phyloP scores from a whole-genome alignment of 805 yeast species.

The Barnettozyma vustinii region DNA sequence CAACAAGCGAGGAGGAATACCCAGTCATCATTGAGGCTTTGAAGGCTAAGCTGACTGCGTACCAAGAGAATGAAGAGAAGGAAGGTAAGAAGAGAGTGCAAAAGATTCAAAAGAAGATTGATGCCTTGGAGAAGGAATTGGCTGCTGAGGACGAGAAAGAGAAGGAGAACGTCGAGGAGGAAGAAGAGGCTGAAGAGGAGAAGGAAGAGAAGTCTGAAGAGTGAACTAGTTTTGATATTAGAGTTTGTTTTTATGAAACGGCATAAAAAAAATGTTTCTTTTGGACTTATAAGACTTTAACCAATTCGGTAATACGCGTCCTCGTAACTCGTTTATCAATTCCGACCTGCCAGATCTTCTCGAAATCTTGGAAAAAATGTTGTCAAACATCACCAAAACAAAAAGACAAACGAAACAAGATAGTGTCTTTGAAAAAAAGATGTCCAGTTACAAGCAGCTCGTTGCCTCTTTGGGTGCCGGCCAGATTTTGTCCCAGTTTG shows the following conservation, averaged over 20 bases:
- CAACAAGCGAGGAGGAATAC: slow-evolving; percentile 69
- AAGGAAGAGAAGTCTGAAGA: background rate
- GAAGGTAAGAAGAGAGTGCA: slow-evolving; percentile 73
- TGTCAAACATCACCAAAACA: background rate
- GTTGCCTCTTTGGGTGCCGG: slow-evolving; percentile 46
- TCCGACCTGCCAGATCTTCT: background rate
- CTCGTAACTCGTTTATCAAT: background rate
- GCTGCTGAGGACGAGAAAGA: slow-evolving; percentile 39
- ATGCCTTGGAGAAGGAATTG: slow-evolving; percentile 53
- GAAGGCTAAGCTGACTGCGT: slow-evolving; percentile 65
- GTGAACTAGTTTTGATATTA: background rate
- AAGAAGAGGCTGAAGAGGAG: slow-evolving; percentile 12
- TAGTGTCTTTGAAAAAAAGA: background rate
- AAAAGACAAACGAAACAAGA: background rate
- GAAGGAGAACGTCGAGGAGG: slow-evolving; percentile 5
- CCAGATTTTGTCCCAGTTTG: slow-evolving; percentile 56
- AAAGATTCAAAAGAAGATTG: slow-evolving; percentile 72
- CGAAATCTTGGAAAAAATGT: background rate
- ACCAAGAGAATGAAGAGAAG: slow-evolving; percentile 68
- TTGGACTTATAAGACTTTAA: too few relatives aligned
- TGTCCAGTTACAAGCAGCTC: slow-evolving; percentile 36
- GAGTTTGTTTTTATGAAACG: background rate
- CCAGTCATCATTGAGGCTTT: slow-evolving; percentile 59
- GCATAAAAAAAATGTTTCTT: background rate
- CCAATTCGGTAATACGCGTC: background rate